Base-by-base conservation (phyloP, 768 basidiomycete genomes). In the Suillus americanus region DNA sequence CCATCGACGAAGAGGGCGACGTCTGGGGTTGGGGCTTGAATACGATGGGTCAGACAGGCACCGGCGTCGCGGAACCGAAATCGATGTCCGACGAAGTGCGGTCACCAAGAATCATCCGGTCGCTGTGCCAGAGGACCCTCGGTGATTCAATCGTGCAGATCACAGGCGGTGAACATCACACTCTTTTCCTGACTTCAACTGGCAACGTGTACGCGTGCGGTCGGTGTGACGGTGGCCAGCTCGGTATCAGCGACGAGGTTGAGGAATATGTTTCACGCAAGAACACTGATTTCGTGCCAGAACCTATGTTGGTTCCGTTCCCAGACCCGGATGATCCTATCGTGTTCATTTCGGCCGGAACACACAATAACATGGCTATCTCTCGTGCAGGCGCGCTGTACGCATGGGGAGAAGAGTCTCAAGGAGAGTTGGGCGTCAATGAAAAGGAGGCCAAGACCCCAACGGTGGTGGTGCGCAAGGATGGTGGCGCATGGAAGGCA, bases 1-100 rank as follows among this genome's bases (percentile, higher is more conserved):
- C 95, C 3, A 87, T 98, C 63, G 90, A 95, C 73, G 85, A 90
- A 61, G 79, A 82, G 7, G 95, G 94, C 35, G 86, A 84, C 57
- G 91, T 97, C 10, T 98, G 90, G 89, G 94, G 87, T 14, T 98
- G 97, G 97, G 97, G 97, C n/a, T 81, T 95, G 65, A 97, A 99
- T 76, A 92, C 81, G 77, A 91, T 84, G 89, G 95, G 90, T 35
- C 92, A 94, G 76, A 87, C 86, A 1, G 92, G 91, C 38, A 88
- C 90, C 0, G 81, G 79, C 9, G 73, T 76, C 66, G 70, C 71
- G 80, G 79, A 76, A 80, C 79, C 13, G 78, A 82, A 10, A 68
- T 75, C 16, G 83, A 83, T 54, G 82, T 84, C 65, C 70, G 77
- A 74, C 55, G 80, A 89, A 62, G 84, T 93, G 16, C 83, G 85